Conservation (phyloP, 2,329 filamentous ascomycete species). For the Septoria linicola region DNA sequence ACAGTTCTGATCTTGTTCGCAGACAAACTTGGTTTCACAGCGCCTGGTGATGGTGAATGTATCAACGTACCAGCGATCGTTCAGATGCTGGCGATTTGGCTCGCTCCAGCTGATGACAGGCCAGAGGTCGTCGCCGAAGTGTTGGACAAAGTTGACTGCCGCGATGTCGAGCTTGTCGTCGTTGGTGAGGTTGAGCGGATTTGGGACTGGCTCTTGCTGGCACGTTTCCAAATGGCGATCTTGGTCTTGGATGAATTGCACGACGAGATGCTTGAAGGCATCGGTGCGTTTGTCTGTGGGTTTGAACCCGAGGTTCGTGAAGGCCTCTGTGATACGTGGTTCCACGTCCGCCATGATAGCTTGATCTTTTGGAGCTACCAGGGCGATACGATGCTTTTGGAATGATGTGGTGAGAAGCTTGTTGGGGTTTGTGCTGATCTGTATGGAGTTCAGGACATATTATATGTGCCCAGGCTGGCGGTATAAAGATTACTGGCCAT, state of each 20-base stretch:
- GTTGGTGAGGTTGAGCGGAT: background rate
- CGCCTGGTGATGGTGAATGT: background rate
- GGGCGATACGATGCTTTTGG: too few species aligned
- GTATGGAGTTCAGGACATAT: too few species aligned
- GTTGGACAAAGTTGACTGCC: constrained; percentile 2
- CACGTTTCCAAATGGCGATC: background rate
- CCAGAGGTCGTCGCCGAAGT: background rate
- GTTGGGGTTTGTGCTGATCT: too few species aligned
- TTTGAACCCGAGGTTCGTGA: background rate
- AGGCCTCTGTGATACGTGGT: background rate
- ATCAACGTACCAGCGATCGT: background rate
- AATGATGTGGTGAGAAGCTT: too few species aligned
- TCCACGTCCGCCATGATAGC: too few species aligned
- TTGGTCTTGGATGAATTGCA: background rate
- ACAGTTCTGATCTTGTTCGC: background rate
- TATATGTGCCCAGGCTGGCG: too few species aligned
- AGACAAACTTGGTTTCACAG: background rate
- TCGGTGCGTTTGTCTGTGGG: background rate
- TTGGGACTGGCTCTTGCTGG: background rate
- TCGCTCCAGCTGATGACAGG: background rate
- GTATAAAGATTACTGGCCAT: too few species aligned
- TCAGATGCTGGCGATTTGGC: background rate
- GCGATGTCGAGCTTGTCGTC: background rate
- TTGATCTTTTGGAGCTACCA: too few species aligned
- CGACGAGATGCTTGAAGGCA: background rate